Percentiles rank a stretch among this genome's conserved stretches.
Evolutionary conservation across 306 rosid species (phyloP).

Genomic region (Prosopis cineraria): DNA sequence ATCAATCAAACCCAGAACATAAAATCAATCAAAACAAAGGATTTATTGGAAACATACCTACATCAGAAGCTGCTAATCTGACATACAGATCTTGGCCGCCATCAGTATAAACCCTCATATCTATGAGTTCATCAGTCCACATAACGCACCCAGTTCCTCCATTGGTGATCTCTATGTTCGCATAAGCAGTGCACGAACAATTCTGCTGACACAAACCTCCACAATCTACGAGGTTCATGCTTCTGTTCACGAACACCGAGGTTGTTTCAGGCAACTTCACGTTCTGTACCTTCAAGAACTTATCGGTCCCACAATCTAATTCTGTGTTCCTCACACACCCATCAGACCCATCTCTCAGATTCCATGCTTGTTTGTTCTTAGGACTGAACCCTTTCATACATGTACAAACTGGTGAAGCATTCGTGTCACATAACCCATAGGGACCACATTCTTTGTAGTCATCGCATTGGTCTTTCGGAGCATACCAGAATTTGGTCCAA

Average conservation of each 20-base stretch:
- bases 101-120: conserved; percentile 43
- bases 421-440: conserved; percentile 62
- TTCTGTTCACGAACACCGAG: conserved; percentile 47
- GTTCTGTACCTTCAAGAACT: conserved; percentile 37
- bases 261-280: conserved; percentile 72
- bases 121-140: conserved; percentile 59
- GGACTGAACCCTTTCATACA: conserved; percentile 66
- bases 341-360: conserved; percentile 61
- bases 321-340: conserved; percentile 68
- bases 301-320: conserved; percentile 50
- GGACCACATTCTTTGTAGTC: conserved; percentile 62
- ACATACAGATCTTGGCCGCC: conserved; percentile 67
- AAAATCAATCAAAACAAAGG: neutral
- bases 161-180: conserved; percentile 39
- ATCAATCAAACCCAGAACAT: conserved; percentile 1
- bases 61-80: conserved; percentile 71
- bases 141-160: conserved; percentile 74
- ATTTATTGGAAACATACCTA: conserved; percentile 43
- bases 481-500: conserved; percentile 68
- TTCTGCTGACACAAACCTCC: conserved; percentile 45
- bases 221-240: conserved; percentile 47
- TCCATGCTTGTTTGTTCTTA: conserved; percentile 59
- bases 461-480: conserved; percentile 77
- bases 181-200: conserved; percentile 70
- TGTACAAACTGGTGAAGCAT: conserved; percentile 66